Conservation (phyloP, 225 moss, liverwort and hornwort genomes). For the Climacium dendroides region DNA sequence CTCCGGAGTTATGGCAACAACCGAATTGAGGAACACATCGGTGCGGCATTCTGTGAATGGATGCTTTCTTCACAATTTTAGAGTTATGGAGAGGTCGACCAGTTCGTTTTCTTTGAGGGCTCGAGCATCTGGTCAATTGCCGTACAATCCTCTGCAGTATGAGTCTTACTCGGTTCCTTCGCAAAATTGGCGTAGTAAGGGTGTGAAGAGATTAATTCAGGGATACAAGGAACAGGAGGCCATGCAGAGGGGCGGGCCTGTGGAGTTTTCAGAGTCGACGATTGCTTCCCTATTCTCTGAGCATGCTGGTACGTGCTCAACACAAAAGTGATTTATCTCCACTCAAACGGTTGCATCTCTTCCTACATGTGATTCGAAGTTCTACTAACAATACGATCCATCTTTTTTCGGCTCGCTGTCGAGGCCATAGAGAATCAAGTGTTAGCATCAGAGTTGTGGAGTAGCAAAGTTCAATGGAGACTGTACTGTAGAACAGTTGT, state of each 20-base stretch:
- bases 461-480: neutral
- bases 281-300: constrained; percentile 31
- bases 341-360: neutral
- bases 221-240: constrained; percentile 19
- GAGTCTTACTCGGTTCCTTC: constrained; percentile 32
- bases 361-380: neutral
- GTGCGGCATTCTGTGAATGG: constrained; percentile 29
- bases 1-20: neutral
- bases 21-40: neutral
- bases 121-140: constrained; percentile 14
- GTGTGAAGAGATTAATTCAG: constrained; percentile 17
- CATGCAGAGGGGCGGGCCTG: constrained; percentile 20
- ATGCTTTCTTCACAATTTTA: constrained; percentile 2
- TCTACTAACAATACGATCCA: neutral
- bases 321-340: neutral
- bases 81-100: neutral
- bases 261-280: constrained; percentile 38
- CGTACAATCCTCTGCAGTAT: constrained; percentile 23
- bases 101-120: neutral
- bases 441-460: neutral
- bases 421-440: neutral
- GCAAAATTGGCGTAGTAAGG: constrained; percentile 30
- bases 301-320: constrained; percentile 16
- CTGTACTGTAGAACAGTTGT: neutral
- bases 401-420: neutral